Evolutionary conservation across 176 grass and related monocot species (phyloP), one percentile per base, ranked within the genome.

Genomic region (Microstegium vimineum): DNA sequence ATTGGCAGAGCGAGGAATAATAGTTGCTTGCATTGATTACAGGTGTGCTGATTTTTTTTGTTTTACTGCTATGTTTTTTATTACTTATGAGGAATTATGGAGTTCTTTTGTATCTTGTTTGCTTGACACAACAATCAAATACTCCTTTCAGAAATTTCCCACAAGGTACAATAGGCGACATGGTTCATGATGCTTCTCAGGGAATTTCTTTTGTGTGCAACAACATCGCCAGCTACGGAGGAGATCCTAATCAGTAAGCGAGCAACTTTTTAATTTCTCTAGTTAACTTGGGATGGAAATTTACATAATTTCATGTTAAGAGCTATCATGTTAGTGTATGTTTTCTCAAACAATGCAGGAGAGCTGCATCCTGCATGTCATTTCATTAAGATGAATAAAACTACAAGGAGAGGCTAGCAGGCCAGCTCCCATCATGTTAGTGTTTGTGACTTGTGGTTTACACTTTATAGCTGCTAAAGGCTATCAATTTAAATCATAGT

Each of bases 11-110:
- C 88, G 93, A 90, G 96, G 89, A 90, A 87, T 95, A 57, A 92
- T 99, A 86, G 96, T 99, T 89, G 96, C 96, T 76, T 99, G 96
- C 83, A 95, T 99, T 68, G 96, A 99, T 90, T 99, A 99, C 69
- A 92, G 96, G 96, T 99, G 96, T 99, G 43, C 16, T 91, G 70
- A 35, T 75, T 30, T 6, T 81, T 87, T 82, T 4, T 43, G 62
- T 62, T 84, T n/a, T 41, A 33, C 65, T 12, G 45, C 68, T 52
- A 42, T 40, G 8, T 67, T 45, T 64, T 67, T 49, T 54, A 13
- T 65, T 82, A 47, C 3, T 64, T 41, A 37, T 52, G 5, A 35
- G n/a, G 5, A 16, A 17, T 43, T 57, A 42, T 65, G 46, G 11
- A 9, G 25, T 74, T 37, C 4, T 11, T 11, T 12, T 10, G 10